phyloP scores from a whole-genome alignment of 169 alveolate genomes.

The Theileria annulata region DNA sequence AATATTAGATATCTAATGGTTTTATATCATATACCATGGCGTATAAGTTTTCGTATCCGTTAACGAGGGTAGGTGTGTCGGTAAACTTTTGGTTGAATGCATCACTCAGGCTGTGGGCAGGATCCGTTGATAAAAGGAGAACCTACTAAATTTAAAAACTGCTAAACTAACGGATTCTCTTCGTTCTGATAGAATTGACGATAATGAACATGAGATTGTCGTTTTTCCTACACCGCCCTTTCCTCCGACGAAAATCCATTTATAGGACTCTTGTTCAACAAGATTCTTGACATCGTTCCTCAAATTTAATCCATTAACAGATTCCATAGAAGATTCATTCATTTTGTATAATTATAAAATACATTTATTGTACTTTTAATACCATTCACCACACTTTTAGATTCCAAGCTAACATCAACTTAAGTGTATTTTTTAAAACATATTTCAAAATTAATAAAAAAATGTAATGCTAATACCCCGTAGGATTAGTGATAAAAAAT shows the following conservation, averaged over 20 bases:
- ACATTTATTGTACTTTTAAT: not conserved
- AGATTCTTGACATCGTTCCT: conserved; percentile 61
- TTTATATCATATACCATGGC: conserved; percentile 82
- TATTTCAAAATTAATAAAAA: conserved; percentile 1
- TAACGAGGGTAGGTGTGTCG: conserved; percentile 89
- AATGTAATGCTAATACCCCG: conserved; percentile 36
- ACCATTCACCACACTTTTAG: conserved; percentile 1
- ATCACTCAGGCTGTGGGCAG: conserved; percentile 98
- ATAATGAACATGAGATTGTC: conserved; percentile 95
- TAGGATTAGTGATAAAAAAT: conserved; percentile 32
- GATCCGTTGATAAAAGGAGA: conserved; percentile 97
- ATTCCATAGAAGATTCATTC: conserved; percentile 5
- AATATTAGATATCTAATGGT: not conserved
- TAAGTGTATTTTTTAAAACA: not conserved
- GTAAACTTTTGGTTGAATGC: conserved; percentile 96
- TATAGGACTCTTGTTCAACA: conserved; percentile 74
- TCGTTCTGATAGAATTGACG: conserved; percentile 88
- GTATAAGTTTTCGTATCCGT: conserved; percentile 91
- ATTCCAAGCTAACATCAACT: not conserved
- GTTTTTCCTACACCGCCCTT: conserved; percentile 99
- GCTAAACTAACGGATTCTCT: conserved; percentile 86
- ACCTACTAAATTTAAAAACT: conserved; percentile 76
- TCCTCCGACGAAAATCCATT: conserved; percentile 99
- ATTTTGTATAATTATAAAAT: conserved; percentile 2
- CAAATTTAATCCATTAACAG: conserved; percentile 5